Percentiles rank a stretch among this genome's conserved stretches.
phyloP scores from a whole-genome alignment of 352 stramenopile genomes.

The Globisporangium takayamanum region DNA sequence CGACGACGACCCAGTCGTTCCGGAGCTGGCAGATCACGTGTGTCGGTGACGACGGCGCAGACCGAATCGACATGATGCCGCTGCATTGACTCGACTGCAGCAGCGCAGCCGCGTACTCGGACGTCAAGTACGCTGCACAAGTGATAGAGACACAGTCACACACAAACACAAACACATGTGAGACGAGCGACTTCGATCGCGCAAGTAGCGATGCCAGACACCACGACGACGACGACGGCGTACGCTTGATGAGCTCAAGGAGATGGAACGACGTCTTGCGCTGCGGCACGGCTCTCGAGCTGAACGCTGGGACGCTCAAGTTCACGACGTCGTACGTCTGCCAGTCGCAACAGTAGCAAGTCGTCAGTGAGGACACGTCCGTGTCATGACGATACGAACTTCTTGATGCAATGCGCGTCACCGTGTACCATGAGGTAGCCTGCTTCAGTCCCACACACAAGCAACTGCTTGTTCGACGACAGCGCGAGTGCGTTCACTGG shows the following conservation, averaged over 20 bases:
- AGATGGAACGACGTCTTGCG: constrained; percentile 36
- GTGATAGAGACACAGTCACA: not conserved
- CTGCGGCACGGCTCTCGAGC: constrained; percentile 49
- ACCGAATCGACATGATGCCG: constrained; percentile 36
- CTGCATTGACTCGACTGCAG: constrained; percentile 23
- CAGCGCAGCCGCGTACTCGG: constrained; percentile 12
- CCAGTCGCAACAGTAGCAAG: not conserved
- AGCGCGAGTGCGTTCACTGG: constrained; percentile 46
- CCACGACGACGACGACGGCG: not conserved
- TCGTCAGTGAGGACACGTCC: no score
- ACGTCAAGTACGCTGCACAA: constrained; percentile 14
- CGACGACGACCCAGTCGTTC: constrained; percentile 64
- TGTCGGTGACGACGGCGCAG: constrained; percentile 24
- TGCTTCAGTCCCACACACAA: constrained; percentile 57
- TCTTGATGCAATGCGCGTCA: not conserved
- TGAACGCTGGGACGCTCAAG: constrained; percentile 56
- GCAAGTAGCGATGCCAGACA: no score
- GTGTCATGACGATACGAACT: constrained; percentile 1
- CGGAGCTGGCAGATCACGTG: constrained; percentile 57
- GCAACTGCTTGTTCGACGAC: constrained; percentile 32
- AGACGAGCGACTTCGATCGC: no score
- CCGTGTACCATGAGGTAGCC: constrained; percentile 44
- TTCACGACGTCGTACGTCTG: constrained; percentile 65
- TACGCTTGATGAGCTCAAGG: constrained; percentile 48
- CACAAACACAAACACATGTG: not conserved